These are phyloP conservation scores for Brettanomyces nanus DNA, from an alignment of 805 yeast genomes.

Conservation along the genomic window DNA sequence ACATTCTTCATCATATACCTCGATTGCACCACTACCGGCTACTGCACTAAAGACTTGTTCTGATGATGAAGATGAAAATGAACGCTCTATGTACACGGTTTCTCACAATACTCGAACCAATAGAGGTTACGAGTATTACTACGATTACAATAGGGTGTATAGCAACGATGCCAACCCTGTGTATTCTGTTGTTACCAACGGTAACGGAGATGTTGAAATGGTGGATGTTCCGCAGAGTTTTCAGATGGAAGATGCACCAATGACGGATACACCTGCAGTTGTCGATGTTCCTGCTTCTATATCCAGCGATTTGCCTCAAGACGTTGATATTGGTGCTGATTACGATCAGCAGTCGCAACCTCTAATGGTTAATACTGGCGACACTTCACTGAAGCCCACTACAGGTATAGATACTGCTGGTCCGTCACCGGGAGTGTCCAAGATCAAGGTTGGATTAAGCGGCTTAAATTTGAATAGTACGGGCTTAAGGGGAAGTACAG, in stretches of 20 bases:
- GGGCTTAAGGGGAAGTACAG: slow-evolving; percentile 22
- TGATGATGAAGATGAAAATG: slow-evolving; percentile 56
- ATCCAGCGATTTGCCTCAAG: not conserved
- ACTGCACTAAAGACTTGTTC: slow-evolving; percentile 74
- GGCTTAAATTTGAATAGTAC: slow-evolving; percentile 24
- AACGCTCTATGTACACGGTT: slow-evolving; percentile 38
- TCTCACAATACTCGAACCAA: slow-evolving; percentile 67
- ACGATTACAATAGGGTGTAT: slow-evolving; percentile 75
- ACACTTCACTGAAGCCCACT: slow-evolving; percentile 11
- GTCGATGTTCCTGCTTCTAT: not conserved
- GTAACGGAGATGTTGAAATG: slow-evolving; percentile 20
- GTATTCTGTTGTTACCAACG: slow-evolving; percentile 13
- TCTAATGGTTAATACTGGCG: not conserved
- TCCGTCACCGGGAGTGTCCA: slow-evolving; percentile 13
- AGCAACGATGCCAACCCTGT: slow-evolving; percentile 41
- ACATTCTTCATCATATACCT: slow-evolving; percentile 29
- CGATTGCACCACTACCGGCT: slow-evolving; percentile 77
- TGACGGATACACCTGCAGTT: not conserved
- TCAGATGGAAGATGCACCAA: slow-evolving; percentile 13
- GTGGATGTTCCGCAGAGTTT: slow-evolving; percentile 36
- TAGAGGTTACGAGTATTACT: slow-evolving; percentile 70
- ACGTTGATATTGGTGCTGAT: slow-evolving; percentile 1
- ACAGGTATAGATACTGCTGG: slow-evolving; percentile 14
- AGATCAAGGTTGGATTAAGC: slow-evolving; percentile 24
- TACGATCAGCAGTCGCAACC: not conserved